Conservation (phyloP, 2,329 filamentous ascomycete species). For the Beauveria medogensis region DNA sequence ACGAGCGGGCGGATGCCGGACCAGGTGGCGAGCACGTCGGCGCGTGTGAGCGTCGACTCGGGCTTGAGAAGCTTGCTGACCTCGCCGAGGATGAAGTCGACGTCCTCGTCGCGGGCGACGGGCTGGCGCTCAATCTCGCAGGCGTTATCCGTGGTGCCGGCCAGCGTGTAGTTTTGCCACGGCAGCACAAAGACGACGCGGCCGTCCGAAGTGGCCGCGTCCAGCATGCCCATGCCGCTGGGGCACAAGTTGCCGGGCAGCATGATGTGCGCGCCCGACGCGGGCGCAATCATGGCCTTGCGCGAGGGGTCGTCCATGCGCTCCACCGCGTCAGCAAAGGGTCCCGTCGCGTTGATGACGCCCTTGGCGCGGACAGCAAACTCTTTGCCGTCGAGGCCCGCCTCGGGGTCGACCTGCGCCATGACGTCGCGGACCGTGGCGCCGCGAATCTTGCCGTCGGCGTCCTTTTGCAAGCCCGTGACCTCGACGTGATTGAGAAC, state of each 20-base stretch:
- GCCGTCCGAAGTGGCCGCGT: slow-evolving; percentile 75
- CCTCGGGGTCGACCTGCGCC: slow-evolving; percentile 53
- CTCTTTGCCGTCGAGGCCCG: slow-evolving; percentile 34
- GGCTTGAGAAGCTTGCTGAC: slow-evolving; percentile 68
- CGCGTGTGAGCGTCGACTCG: slow-evolving; percentile 64
- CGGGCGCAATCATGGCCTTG: slow-evolving; percentile 68
- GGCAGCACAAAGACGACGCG: slow-evolving; percentile 82
- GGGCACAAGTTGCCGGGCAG: slow-evolving; percentile 74
- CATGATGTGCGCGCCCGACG: slow-evolving; percentile 76
- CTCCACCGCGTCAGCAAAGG: slow-evolving; percentile 71
- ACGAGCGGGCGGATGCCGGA: slow-evolving; percentile 74
- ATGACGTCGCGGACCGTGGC: slow-evolving; percentile 49
- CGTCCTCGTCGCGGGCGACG: slow-evolving; percentile 66
- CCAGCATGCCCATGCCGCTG: slow-evolving; percentile 73
- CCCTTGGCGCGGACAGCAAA: slow-evolving; percentile 71
- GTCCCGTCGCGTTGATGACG: slow-evolving; percentile 76
- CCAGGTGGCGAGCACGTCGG: slow-evolving; percentile 75
- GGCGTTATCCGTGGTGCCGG: slow-evolving; percentile 72
- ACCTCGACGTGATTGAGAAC: slow-evolving; percentile 78
- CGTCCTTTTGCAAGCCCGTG: slow-evolving; percentile 64
- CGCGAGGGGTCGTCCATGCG: slow-evolving; percentile 68
- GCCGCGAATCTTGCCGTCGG: slow-evolving; percentile 59
- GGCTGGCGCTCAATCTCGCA: slow-evolving; percentile 62
- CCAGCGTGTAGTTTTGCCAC: slow-evolving; percentile 81
- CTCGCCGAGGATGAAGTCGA: slow-evolving; percentile 74